Evolutionary conservation across 345 rosid species (phyloP), one percentile per base, ranked within the genome.

Genomic region (Lepidium sativum): DNA sequence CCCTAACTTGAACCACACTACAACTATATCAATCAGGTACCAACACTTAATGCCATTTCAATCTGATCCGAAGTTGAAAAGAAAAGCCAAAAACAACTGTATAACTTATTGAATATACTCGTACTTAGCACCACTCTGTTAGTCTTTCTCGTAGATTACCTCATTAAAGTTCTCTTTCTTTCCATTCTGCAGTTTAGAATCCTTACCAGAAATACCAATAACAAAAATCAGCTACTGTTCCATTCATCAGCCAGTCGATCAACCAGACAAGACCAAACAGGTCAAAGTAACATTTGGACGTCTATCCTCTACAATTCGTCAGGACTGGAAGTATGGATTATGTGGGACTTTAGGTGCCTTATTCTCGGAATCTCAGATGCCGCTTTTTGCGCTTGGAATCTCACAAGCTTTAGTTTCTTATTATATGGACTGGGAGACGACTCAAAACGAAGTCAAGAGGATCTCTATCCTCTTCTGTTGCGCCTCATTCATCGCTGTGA

Each of bases 351-450:
- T 87, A 12, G 65, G 86, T 29, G 85, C 92, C 15, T 75, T 94
- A 4, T 54, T 82, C 25, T 75, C 92, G 2, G 99, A 97, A 70
- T 77, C 97, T 31, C 88, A 74, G 72, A 86, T 86, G 96, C 99
- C 99, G 17, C 90, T 94, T 37, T 94, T 94, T 43, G 99, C 99
- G 8, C 89, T 94, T 35, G 99, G 97, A 3, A 85, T 94, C 69
- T 78, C 99, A 11, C 87, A 90, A 45, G 99, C 99, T 67, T 86
- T 90, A 53, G 97, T 94, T 42, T 54, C 99, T 50, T 86, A 70
- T 67, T 94, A 94, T 82, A 83, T 85, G 96, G 99, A 84, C 64
- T 94, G 99, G 99, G 96, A 88, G 6, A 83, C 86, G 13, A 88
- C 99, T 3, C 66, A 72, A 42, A 76, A 32, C 2, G 99, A 94